These are phyloP conservation scores for Candida gigantensis DNA, from an alignment of 1,139 yeast genomes.

Conservation along the genomic window DNA sequence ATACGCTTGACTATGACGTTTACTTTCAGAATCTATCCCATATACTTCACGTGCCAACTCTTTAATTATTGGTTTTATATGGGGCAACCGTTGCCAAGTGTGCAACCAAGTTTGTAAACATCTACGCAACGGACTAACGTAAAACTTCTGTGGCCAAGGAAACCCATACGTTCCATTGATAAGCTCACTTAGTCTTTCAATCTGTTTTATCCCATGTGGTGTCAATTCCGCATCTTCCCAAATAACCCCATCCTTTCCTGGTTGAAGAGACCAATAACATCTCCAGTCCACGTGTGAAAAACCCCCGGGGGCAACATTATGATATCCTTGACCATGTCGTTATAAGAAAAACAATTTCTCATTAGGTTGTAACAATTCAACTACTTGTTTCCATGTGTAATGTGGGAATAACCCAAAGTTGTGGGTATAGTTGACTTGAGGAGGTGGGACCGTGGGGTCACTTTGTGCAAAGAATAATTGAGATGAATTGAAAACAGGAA, in stretches of 20 bases:
- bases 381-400: conserved; percentile 19
- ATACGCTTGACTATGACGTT: conserved; percentile 30
- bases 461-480: conserved; percentile 14
- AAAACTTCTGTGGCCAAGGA: conserved; percentile 31
- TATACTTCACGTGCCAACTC: conserved; percentile 40
- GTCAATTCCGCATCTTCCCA: conserved; percentile 45
- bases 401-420: conserved; percentile 21
- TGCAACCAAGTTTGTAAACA: conserved; percentile 34
- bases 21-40: conserved; percentile 39
- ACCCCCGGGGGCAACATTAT: conserved; percentile 28
- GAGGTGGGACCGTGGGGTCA: conserved; percentile 14
- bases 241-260: conserved; percentile 31
- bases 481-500: conserved; percentile 11
- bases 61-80: conserved; percentile 28
- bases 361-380: conserved; percentile 6
- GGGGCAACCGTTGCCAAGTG: conserved; percentile 25
- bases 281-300: conserved; percentile 27
- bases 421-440: conserved; percentile 10
- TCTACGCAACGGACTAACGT: conserved; percentile 38
- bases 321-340: conserved; percentile 46
- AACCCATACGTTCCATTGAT: conserved; percentile 18
- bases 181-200: conserved; percentile 18
- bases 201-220: conserved; percentile 25
- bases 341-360: conserved; percentile 37
- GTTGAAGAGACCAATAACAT: conserved; percentile 32